Evolutionary conservation across 2,329 filamentous ascomycete species (phyloP).

Genomic region (Colletotrichum falcatum): DNA sequence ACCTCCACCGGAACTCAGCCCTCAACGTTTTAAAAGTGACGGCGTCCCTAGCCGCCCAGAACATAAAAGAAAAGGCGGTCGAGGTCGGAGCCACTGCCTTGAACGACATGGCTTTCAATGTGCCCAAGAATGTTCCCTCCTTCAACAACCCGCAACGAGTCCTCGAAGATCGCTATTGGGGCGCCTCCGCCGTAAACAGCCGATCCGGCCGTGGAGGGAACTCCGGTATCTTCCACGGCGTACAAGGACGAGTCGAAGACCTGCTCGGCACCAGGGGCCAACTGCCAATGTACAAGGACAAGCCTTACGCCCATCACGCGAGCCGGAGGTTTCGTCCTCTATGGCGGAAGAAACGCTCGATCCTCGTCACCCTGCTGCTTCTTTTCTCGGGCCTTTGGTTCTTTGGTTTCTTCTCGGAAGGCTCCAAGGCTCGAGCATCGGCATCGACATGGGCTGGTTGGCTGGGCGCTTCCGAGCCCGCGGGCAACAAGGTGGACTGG

Average conservation of each 20-base stretch:
- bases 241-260: conserved; percentile 72
- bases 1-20: conserved; percentile 51
- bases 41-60: conserved; percentile 57
- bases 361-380: conserved; percentile 67
- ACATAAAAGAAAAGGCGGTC: conserved; percentile 61
- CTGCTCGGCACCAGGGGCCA: conserved; percentile 71
- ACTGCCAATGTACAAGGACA: conserved; percentile 98
- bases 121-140: conserved; percentile 77
- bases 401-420: conserved; percentile 69
- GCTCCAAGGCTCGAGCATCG: conserved; percentile 47
- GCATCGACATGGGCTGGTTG: conserved; percentile 65
- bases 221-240: conserved; percentile 58
- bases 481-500: conserved; percentile 74
- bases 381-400: conserved; percentile 74
- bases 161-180: conserved; percentile 76
- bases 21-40: conserved; percentile 60
- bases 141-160: conserved; percentile 74
- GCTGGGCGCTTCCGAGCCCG: conserved; percentile 63
- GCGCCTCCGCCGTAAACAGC: conserved; percentile 59
- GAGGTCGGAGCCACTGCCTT: conserved; percentile 62
- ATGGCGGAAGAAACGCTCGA: conserved; percentile 72
- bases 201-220: conserved; percentile 54
- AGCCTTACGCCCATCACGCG: conserved; percentile 81
- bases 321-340: conserved; percentile 69
- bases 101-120: conserved; percentile 73